These are phyloP conservation scores for Arthroderma sp. DNA, from an alignment of 2,329 filamentous ascomycete species.

Conservation along the genomic window DNA sequence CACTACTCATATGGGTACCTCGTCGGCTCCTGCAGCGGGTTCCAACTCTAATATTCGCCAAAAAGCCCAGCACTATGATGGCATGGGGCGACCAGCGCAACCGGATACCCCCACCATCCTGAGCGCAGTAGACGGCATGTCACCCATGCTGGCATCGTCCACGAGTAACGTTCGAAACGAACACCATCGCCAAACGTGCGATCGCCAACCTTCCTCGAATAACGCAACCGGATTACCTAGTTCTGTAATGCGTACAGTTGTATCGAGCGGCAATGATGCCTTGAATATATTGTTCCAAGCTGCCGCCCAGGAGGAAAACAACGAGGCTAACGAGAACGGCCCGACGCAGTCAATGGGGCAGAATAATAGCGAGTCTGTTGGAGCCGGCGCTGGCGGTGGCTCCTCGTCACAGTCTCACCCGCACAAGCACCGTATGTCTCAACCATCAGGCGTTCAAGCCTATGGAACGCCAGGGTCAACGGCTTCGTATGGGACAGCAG, in stretches of 20 bases:
- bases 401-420: slow-evolving; percentile 17
- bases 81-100: slow-evolving; percentile 1
- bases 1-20: background rate
- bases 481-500: slow-evolving; percentile 6
- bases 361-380: background rate
- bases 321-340: background rate
- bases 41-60: slow-evolving; percentile 2
- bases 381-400: background rate
- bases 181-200: background rate
- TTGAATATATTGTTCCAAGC: slow-evolving; percentile 41
- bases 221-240: slow-evolving; percentile 23
- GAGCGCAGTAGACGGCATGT: slow-evolving; percentile 4
- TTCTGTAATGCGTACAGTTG: slow-evolving; percentile 36
- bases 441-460: slow-evolving; percentile 22
- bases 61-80: slow-evolving; percentile 5
- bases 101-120: slow-evolving; percentile 6
- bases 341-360: background rate
- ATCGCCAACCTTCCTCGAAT: slow-evolving; percentile 1
- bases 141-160: slow-evolving; percentile 5
- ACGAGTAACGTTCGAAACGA: background rate
- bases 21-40: background rate
- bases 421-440: slow-evolving; percentile 16
- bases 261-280: slow-evolving; percentile 42
- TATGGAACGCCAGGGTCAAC: slow-evolving; percentile 22
- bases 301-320: slow-evolving; percentile 29